phyloP scores from a whole-genome alignment of 495 filamentous ascomycete genomes.

The Viridothelium virens region DNA sequence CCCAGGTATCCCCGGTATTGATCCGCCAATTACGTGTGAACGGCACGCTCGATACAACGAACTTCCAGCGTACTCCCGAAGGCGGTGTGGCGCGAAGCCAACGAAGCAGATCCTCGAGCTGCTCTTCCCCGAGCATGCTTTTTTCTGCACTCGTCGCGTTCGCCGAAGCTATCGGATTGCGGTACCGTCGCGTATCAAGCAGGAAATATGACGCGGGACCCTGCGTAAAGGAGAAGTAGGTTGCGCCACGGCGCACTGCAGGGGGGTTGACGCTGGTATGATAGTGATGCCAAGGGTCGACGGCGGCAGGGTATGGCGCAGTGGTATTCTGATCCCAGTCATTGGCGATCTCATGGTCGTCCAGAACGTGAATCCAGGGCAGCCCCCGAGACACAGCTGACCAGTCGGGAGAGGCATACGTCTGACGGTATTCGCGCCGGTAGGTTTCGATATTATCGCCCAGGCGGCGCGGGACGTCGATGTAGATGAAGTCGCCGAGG shows the following conservation, averaged over 20 bases:
- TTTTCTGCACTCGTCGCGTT: slow-evolving; percentile 45
- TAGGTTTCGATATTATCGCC: slow-evolving; percentile 66
- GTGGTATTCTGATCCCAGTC: slow-evolving; percentile 75
- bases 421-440: slow-evolving; percentile 81
- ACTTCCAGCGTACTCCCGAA: slow-evolving; percentile 81
- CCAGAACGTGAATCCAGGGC: slow-evolving; percentile 91
- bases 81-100: slow-evolving; percentile 66
- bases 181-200: slow-evolving; percentile 84
- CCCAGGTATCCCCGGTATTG: slow-evolving; percentile 82
- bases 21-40: slow-evolving; percentile 97
- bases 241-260: slow-evolving; percentile 47
- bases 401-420: slow-evolving; percentile 93
- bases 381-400: slow-evolving; percentile 55
- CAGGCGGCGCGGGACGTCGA: slow-evolving; percentile 77
- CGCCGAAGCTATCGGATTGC: slow-evolving; percentile 50
- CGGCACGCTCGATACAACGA: slow-evolving; percentile 77
- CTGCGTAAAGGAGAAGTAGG: slow-evolving; percentile 79
- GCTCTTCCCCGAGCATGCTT: slow-evolving; percentile 75
- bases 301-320: slow-evolving; percentile 62
- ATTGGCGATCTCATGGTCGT: slow-evolving; percentile 94
- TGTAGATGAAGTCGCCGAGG: slow-evolving; percentile 97
- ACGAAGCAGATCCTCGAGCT: slow-evolving; percentile 68
- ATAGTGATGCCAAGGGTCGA: slow-evolving; percentile 83
- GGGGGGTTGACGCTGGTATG: slow-evolving; percentile 81
- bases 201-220: slow-evolving; percentile 92